Conservation (phyloP, 192 early-diverging fungal genomes). For the Piromyces finnis region DNA sequence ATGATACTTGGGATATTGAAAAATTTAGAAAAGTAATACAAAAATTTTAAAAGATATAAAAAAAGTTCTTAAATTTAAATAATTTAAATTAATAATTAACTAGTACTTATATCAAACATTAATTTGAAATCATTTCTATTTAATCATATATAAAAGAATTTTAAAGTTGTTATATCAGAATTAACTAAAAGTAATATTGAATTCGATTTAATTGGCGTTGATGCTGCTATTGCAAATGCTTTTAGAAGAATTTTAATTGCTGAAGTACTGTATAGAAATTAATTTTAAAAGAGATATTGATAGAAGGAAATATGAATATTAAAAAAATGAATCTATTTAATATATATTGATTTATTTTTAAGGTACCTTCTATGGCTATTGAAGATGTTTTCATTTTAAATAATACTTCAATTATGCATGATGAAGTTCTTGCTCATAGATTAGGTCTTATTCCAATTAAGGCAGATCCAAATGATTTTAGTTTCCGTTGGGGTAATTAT, state of each 20-base stretch:
- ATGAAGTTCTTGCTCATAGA: slow-evolving; percentile 83
- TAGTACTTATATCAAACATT: too few species aligned
- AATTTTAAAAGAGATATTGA: too few species aligned
- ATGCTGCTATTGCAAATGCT: slow-evolving; percentile 86
- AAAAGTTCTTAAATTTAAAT: too few species aligned
- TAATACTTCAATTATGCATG: slow-evolving; percentile 79
- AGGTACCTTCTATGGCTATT: slow-evolving; percentile 94
- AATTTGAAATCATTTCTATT: too few species aligned
- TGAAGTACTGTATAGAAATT: slow-evolving; percentile 28
- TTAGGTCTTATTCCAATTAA: slow-evolving; percentile 82
- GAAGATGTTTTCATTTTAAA: slow-evolving; percentile 82
- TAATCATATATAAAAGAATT: slow-evolving; percentile 21
- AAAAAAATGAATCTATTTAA: too few species aligned
- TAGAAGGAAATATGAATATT: too few species aligned
- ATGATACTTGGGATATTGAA: slow-evolving; percentile 42
- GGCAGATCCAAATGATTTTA: slow-evolving; percentile 65
- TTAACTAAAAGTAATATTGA: slow-evolving; percentile 62
- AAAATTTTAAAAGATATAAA: too few species aligned
- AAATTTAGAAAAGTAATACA: slow-evolving; percentile 41
- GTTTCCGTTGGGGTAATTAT: slow-evolving; percentile 39
- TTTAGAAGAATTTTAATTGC: slow-evolving; percentile 83
- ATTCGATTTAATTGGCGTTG: slow-evolving; percentile 88
- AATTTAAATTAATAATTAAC: too few species aligned
- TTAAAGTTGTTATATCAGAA: slow-evolving; percentile 50
- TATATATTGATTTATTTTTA: too few species aligned